A percentile compares a stretch with the other conserved stretches of the same genome.
Conservation (phyloP, 2,329 filamentous ascomycete genomes). For the Cladosporium sp. region DNA sequence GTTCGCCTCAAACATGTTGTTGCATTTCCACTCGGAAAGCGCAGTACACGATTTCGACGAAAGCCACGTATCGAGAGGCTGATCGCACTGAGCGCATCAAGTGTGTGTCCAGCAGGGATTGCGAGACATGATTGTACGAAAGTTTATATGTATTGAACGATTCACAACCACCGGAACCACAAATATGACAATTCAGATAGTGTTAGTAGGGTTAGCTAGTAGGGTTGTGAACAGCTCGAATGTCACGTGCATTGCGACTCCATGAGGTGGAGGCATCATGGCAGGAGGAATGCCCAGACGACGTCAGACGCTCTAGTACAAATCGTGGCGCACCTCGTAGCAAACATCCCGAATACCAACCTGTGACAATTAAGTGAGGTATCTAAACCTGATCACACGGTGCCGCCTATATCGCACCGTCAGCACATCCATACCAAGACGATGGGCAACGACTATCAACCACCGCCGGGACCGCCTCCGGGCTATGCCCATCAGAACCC, state of each 20-base stretch:
- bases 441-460: slow-evolving; percentile 33
- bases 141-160: neutral
- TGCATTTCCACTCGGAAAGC: no score
- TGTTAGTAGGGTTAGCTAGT: neutral
- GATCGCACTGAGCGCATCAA: neutral
- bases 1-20: neutral
- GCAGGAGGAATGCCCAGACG: neutral
- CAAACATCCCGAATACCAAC: neutral
- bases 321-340: neutral
- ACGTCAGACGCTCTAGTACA: neutral
- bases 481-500: slow-evolving; percentile 25
- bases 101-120: neutral
- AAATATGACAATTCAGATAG: neutral
- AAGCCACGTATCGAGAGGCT: neutral
- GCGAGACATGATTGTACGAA: neutral
- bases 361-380: neutral
- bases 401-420: neutral
- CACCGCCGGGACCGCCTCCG: slow-evolving; percentile 38
- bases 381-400: neutral
- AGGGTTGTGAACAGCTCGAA: neutral
- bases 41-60: no score
- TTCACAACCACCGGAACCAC: neutral
- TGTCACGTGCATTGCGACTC: neutral
- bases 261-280: neutral
- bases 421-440: neutral